phyloP scores from a whole-genome alignment of 2,329 filamentous ascomycete genomes.

The Fusarium transvaalense region DNA sequence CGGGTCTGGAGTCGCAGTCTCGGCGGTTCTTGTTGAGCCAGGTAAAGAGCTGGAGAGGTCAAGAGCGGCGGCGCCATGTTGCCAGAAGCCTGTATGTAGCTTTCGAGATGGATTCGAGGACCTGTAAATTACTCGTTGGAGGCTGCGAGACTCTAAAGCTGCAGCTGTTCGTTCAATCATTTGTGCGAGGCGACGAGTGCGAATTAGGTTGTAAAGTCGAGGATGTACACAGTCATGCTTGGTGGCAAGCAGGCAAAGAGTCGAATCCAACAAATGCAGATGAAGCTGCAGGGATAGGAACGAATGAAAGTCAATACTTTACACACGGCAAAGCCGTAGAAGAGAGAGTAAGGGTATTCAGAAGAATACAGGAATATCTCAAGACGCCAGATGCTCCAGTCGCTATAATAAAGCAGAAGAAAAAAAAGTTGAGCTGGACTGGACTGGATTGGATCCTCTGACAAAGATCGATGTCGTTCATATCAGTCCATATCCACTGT shows the following conservation, averaged over 20 bases:
- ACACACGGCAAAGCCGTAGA: not conserved
- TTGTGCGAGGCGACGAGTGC: slow-evolving; percentile 44
- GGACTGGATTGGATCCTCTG: not conserved
- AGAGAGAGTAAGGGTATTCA: not conserved
- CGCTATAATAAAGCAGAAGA: not conserved
- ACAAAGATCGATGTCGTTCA: slow-evolving; percentile 28
- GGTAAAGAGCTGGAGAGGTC: slow-evolving; percentile 62
- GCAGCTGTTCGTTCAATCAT: slow-evolving; percentile 71
- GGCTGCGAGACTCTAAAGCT: slow-evolving; percentile 67
- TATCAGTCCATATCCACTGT: slow-evolving; percentile 34
- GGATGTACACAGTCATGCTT: slow-evolving; percentile 44
- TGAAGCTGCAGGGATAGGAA: not conserved
- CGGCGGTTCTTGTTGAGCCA: slow-evolving; percentile 48
- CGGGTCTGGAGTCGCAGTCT: slow-evolving; percentile 38
- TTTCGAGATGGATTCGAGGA: slow-evolving; percentile 57
- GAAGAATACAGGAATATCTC: not conserved
- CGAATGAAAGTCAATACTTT: not conserved
- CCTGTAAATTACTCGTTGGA: slow-evolving; percentile 64
- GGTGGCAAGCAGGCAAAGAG: slow-evolving; percentile 16
- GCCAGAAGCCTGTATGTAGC: slow-evolving; percentile 66
- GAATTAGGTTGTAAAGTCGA: slow-evolving; percentile 33
- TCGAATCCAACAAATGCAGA: slow-evolving; percentile 2
- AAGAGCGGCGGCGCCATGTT: slow-evolving; percentile 64
- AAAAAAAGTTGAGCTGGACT: slow-evolving; percentile 24
- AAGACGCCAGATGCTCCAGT: slow-evolving; percentile 7